A percentile compares a stretch with the other conserved stretches of the same genome.
Evolutionary conservation across 2,329 filamentous ascomycete genomes (phyloP).

Genomic region (Coleophoma cylindrospora): DNA sequence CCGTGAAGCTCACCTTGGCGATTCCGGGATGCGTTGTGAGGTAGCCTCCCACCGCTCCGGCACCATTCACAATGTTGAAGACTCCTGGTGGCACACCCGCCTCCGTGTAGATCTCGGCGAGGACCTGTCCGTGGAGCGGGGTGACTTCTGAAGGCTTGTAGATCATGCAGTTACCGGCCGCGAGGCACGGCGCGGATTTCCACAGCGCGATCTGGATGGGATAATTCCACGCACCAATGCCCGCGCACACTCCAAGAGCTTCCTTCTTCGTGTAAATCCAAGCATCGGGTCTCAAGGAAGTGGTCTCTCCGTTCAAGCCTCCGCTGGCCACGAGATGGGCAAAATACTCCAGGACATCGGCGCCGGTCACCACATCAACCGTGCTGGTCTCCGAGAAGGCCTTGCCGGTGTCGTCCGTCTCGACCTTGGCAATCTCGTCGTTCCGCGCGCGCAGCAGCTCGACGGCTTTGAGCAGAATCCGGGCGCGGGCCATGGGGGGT

Average conservation of each 20-base stretch:
- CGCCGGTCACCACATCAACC: slow-evolving; percentile 78
- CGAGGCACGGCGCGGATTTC: slow-evolving; percentile 83
- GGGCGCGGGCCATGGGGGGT: slow-evolving; percentile 67
- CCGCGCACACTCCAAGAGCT: slow-evolving; percentile 76
- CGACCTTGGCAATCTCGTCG: slow-evolving; percentile 71
- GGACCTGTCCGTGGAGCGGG: slow-evolving; percentile 70
- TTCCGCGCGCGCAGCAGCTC: slow-evolving; percentile 69
- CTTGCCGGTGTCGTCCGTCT: slow-evolving; percentile 85
- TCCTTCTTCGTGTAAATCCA: slow-evolving; percentile 82
- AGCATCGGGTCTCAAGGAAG: slow-evolving; percentile 67
- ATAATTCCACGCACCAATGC: slow-evolving; percentile 90
- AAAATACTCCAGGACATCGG: slow-evolving; percentile 83
- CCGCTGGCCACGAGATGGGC: slow-evolving; percentile 74
- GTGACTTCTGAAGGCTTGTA: slow-evolving; percentile 90
- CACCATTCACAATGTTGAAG: slow-evolving; percentile 83
- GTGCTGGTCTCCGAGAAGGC: slow-evolving; percentile 78
- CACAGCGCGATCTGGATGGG: slow-evolving; percentile 86
- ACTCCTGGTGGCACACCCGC: slow-evolving; percentile 77
- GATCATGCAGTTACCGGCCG: slow-evolving; percentile 84
- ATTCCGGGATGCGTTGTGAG: slow-evolving; percentile 68
- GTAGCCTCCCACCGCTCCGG: slow-evolving; percentile 70
- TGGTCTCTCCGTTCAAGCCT: slow-evolving; percentile 75
- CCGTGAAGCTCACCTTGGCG: slow-evolving; percentile 86
- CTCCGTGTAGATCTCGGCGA: slow-evolving; percentile 72
- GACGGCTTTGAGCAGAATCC: slow-evolving; percentile 74